Evolutionary conservation across 768 basidiomycete genomes (phyloP), one percentile per base, ranked within the genome.

Genomic region (Mrakia blollopis): DNA sequence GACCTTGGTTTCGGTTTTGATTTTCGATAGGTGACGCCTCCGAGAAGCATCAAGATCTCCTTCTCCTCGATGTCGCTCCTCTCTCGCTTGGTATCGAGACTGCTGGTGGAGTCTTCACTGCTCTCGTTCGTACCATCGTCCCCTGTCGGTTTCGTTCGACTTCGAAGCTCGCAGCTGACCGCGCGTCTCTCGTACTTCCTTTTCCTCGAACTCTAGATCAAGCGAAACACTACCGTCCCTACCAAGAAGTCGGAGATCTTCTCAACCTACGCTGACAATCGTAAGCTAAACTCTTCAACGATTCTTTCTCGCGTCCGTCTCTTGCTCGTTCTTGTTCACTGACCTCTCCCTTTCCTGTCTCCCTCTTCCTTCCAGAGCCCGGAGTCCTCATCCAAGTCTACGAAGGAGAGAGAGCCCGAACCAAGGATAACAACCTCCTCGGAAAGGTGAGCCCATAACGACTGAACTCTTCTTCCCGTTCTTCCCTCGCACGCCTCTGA

Each of bases 101-200:
- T 47, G 94, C 94, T 79, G 96, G 95, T 85, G 96, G 96, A 89
- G 95, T 98, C 83, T 95, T 98, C 92, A 98, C 95, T 39, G 89
- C 94, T 67, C 91, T 98, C 84, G 57, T 57, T 9, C 3, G 57
- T 57, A 6, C 57, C 25, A 8, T 7, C 57, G 8, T 2, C 28
- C 57, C 28, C 57, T 25, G n/a, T 57, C 57, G 11, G n/a, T n/a
- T 50, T 50, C 47, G 13, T 50, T 14, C 16, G 47, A 5, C 18
- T 57, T 18, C 25, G 8, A 57, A 57, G 14, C 0, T 11, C 18
- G 57, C n/a, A 57, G 28, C 28, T 57, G 57, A 57, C 57, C 47
- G 2, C 5, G 6, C 39, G 9, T 52, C 50, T 52, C 18, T 52
- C 50, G 16, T 52, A 2, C 25, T 28, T 13, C 11, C 18, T 13